Evolutionary conservation across 331 rosid species (phyloP).

Genomic region (Arachis monticola): DNA sequence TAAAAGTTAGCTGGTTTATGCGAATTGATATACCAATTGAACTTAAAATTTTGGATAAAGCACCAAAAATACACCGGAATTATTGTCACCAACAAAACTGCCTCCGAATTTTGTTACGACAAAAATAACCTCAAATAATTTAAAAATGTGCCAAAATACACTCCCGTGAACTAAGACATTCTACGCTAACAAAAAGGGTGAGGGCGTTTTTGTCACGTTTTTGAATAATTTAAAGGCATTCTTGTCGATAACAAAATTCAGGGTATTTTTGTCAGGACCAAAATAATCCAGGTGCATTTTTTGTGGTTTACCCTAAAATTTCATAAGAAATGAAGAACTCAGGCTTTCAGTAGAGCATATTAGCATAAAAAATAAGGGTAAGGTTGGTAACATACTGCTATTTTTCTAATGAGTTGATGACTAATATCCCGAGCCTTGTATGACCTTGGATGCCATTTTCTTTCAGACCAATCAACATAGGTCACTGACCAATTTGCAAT

Average conservation of each 20-base stretch:
- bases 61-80: too few species aligned
- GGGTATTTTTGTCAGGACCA: too few species aligned
- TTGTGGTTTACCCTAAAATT: neutral
- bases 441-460: constrained; percentile 90
- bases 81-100: too few species aligned
- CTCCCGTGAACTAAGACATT: too few species aligned
- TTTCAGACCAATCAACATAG: constrained; percentile 90
- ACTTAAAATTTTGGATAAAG: neutral
- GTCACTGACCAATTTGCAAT: constrained; percentile 91
- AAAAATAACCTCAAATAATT: too few species aligned
- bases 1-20: neutral
- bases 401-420: constrained; percentile 67
- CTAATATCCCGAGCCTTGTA: constrained; percentile 71
- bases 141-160: too few species aligned
- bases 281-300: too few species aligned
- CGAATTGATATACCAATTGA: neutral
- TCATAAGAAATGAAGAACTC: neutral
- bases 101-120: too few species aligned
- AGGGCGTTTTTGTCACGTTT: too few species aligned
- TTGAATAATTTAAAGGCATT: too few species aligned
- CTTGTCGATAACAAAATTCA: too few species aligned
- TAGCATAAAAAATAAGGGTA: constrained; percentile 3
- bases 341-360: neutral
- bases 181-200: too few species aligned
- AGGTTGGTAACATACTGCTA: constrained; percentile 58